phyloP scores from a whole-genome alignment of 306 rosid genomes.

The Acacia confusa region DNA sequence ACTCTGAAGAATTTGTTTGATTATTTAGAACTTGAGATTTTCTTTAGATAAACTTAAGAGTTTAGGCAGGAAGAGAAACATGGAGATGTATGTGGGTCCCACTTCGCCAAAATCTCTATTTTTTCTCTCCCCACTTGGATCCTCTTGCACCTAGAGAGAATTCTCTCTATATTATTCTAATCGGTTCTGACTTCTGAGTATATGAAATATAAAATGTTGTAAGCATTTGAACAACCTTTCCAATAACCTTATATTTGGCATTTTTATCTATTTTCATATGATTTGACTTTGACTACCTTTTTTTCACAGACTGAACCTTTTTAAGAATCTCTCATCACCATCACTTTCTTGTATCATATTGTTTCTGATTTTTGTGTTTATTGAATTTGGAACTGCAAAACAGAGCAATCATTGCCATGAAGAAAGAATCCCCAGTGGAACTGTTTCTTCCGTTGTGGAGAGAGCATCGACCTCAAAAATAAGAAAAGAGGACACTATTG shows the following conservation, averaged over 20 bases:
- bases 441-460: constrained; percentile 1
- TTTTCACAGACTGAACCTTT: neutral
- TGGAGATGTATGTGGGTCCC: neutral
- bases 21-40: neutral
- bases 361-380: neutral
- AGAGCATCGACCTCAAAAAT: neutral
- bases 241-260: neutral
- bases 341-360: neutral
- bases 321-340: neutral
- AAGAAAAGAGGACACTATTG: neutral
- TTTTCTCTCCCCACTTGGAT: neutral
- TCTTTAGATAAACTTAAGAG: neutral
- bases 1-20: neutral
- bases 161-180: neutral
- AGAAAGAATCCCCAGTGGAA: neutral
- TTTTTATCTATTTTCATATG: neutral
- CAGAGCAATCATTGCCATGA: constrained; percentile 2
- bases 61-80: neutral
- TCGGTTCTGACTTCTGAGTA: neutral
- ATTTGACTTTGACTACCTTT: neutral
- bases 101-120: neutral
- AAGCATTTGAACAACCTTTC: neutral
- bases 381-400: constrained; percentile 10
- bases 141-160: neutral
- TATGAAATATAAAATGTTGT: neutral